Evolutionary conservation across 805 yeast species (phyloP), one percentile per base, ranked within the genome.

Genomic region (Saccharomycopsis sp.): DNA sequence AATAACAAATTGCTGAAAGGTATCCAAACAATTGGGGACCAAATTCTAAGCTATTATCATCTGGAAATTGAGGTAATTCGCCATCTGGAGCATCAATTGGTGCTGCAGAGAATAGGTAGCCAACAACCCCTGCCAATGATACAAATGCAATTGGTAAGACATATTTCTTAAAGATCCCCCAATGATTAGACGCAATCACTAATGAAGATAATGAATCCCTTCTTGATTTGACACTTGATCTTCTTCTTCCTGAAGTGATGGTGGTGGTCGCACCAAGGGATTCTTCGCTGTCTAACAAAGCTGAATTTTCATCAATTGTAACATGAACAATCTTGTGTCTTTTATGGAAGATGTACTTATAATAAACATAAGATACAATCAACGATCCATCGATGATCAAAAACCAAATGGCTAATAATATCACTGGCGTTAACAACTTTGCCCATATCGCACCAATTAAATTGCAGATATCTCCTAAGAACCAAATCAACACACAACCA

Each of bases 21-120:
- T 83, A 85, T 4, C 93, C 93, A 50, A 80, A 67, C 2, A 80
- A 53, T 59, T 81, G 85, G 2, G 90, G 81, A 1, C 81, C 81
- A 29, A 74, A 45, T 4, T 52, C 48, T 23, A 74, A 60, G n/a
- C 51, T 4, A 44, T 45, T 32, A n/a, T 43, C 39, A 34, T 52
- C 56, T 24, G 53, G 48, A 14, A 48, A 45, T 35, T 45, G 57
- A 5, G 54, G 54, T n/a, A 47, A 47, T 7, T 52, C 57, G 13
- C 51, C 59, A 28, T 53, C 54, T 4, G 53, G 56, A 36, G 53
- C 53, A 7, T 53, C 54, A 22, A 55, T 46, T 28, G 56, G 60
- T 17, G 65, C 51, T 4, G 75, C 67, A 2, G 79, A 72, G 14
- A 77, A 54, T 38, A 77, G 59, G 54, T 67, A 85, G 4, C 89